Percentiles rank a stretch among this genome's conserved stretches.
Evolutionary conservation across 2,329 filamentous ascomycete species (phyloP).

Genomic region (Pseudogymnoascus pannorum): DNA sequence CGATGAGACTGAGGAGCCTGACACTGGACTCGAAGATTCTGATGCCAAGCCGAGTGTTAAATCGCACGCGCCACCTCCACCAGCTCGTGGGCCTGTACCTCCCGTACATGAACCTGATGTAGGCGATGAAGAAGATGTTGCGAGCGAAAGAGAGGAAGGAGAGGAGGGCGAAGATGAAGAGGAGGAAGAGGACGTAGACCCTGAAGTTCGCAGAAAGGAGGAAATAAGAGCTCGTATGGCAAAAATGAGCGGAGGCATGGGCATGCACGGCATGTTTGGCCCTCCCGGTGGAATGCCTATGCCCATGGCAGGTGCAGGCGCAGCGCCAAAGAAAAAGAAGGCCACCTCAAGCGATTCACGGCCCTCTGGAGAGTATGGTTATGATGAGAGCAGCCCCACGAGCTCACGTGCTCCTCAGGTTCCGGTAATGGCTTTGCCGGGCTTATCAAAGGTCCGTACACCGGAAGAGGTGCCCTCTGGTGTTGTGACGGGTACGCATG

Average conservation of each 20-base stretch:
- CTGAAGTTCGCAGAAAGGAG: conserved; percentile 75
- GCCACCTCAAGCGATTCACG: conserved; percentile 35
- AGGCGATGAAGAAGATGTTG: conserved; percentile 39
- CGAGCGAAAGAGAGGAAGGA: conserved; percentile 39
- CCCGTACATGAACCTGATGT: conserved; percentile 34
- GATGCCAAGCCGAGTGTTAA: conserved; percentile 45
- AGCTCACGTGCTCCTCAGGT: conserved; percentile 46
- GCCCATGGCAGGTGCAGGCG: conserved; percentile 39
- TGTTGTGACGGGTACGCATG: conserved; percentile 31
- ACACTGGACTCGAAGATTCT: conserved; percentile 66
- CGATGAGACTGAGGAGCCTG: conserved; percentile 54
- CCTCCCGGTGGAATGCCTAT: conserved; percentile 60
- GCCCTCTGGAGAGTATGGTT: conserved; percentile 37
- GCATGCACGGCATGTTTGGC: conserved; percentile 91
- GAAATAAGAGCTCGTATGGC: conserved; percentile 94
- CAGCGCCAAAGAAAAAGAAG: conserved; percentile 50
- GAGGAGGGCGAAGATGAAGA: conserved; percentile 61
- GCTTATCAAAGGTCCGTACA: conserved; percentile 53
- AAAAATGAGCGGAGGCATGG: conserved; percentile 97
- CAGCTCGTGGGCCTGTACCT: conserved; percentile 34
- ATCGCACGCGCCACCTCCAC: conserved; percentile 26
- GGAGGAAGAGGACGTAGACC: conserved; percentile 79
- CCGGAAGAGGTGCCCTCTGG: conserved; percentile 34
- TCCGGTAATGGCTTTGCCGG: conserved; percentile 61
- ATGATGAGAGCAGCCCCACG: conserved; percentile 32